Conservation (phyloP, 225 moss, liverwort and hornwort genomes). For the Takakia lepidozioides region DNA sequence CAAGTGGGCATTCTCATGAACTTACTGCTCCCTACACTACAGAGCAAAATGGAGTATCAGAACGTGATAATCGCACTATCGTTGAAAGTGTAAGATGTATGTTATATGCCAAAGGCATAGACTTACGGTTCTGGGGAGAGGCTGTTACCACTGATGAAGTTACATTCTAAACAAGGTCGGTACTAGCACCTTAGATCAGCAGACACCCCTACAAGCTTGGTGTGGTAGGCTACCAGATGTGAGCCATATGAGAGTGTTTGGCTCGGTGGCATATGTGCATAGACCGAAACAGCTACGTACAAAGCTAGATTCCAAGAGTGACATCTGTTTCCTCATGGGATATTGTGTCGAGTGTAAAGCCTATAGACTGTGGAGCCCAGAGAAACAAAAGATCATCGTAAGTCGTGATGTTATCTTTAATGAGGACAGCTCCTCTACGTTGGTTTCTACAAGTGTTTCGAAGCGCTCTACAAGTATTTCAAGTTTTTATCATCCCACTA, state of each 20-base stretch:
- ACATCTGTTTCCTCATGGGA: background rate
- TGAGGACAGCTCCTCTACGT: background rate
- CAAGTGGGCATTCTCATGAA: background rate
- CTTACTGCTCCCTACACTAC: background rate
- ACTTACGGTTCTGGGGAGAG: too few species aligned
- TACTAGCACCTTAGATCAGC: background rate
- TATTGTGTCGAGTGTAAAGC: background rate
- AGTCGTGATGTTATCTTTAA: background rate
- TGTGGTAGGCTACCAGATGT: background rate
- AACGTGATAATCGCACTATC: background rate
- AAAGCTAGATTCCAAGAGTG: background rate
- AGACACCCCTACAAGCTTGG: background rate
- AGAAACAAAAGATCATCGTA: background rate
- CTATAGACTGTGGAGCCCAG: background rate
- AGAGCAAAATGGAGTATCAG: background rate
- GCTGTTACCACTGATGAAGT: background rate
- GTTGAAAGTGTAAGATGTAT: background rate
- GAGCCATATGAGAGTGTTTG: background rate
- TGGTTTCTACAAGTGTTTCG: background rate
- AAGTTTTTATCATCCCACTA: background rate
- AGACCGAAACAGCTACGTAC: background rate
- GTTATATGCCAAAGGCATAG: too few species aligned
- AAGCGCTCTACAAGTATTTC: background rate
- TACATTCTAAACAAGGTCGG: background rate
- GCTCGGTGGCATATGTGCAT: background rate